phyloP scores from a whole-genome alignment of 2,329 filamentous ascomycete genomes.

The Magnaporthiopsis poae region DNA sequence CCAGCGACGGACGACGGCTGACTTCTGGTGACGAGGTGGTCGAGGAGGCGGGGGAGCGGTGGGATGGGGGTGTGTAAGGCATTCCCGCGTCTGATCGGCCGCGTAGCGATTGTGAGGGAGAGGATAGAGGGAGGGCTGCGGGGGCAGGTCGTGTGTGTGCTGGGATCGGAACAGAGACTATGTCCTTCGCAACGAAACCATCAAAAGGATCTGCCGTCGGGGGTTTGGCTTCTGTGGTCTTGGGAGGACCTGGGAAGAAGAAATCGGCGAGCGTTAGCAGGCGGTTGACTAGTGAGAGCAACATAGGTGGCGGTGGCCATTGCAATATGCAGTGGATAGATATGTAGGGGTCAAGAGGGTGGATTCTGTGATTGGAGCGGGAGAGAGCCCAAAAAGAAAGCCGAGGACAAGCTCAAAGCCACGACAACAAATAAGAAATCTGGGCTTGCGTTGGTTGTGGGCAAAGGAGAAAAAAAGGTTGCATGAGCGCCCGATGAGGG shows the following conservation, averaged over 20 bases:
- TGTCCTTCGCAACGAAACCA: conserved; percentile 3
- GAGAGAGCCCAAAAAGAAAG: not conserved
- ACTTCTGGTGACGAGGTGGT: conserved; percentile 44
- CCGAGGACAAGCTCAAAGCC: not conserved
- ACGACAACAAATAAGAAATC: too few species aligned
- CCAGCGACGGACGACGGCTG: conserved; percentile 51
- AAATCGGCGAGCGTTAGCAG: conserved; percentile 1
- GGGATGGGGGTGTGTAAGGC: conserved; percentile 79
- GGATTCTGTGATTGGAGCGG: not conserved
- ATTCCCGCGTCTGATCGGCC: conserved; percentile 41
- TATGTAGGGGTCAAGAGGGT: not conserved
- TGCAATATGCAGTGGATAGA: not conserved
- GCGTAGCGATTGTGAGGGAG: not conserved
- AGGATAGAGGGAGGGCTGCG: not conserved
- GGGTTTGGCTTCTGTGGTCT: not conserved
- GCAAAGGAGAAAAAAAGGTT: too few species aligned
- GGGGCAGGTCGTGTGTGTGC: conserved; percentile 2
- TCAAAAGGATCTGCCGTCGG: conserved; percentile 1
- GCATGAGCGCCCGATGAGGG: not conserved
- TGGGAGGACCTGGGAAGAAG: conserved; percentile 1
- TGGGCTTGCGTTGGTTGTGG: too few species aligned
- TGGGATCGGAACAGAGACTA: not conserved
- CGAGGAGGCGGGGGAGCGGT: conserved; percentile 52
- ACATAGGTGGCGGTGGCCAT: conserved; percentile 2
- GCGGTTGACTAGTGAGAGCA: not conserved